Base-by-base conservation (phyloP, 2,329 filamentous ascomycete species). In the Botrytis sinoallii region DNA sequence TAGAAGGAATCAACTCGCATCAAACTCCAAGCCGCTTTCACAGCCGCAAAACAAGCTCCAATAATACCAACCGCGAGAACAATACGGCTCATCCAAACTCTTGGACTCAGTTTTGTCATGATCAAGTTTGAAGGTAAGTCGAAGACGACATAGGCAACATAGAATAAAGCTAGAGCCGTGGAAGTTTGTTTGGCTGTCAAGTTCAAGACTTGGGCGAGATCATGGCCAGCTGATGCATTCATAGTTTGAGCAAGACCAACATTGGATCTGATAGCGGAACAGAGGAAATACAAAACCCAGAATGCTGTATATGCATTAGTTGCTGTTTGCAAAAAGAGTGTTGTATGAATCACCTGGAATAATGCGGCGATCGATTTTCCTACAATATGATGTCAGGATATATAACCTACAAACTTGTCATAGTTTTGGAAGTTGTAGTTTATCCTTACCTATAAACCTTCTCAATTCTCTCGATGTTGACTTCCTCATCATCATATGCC, bases 191-290 rank as follows among this genome's bases (percentile, higher is more conserved):
- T 92, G 16, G 91, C 83, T 0, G 89, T 90, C 76, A 97, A 84
- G 74, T 89, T 81, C 69, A 97, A 87, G 55, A 92, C 87, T 3
- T 89, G 88, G 77, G 88, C 88, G n/a, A 97, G 88, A 80, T 96
- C 91, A 81, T 97, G 93, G 48, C 88, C 87, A 60, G 87, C 83
- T 29, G 87, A 83, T 44, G 83, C 83, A 83, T 97, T 97, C 94
- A 97, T 97, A 1, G 94, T 97, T 84, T 97, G 93, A n/a, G 94
- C 93, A 77, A 97, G 90, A 75, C 94, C 94, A 77, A 97, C 93
- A 83, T 97, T 97, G 79, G 93, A 96, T 70, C 94, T 91, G 79
- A 97, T 96, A 75, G 93, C 94, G 0, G 94, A 96, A 86, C 93
- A 96, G 76, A 97, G 88, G 81, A 97, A 97, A 84, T 97, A 97